These are phyloP conservation scores for Lagenidium giganteum DNA, from an alignment of 352 stramenopile species.

Conservation along the genomic window DNA sequence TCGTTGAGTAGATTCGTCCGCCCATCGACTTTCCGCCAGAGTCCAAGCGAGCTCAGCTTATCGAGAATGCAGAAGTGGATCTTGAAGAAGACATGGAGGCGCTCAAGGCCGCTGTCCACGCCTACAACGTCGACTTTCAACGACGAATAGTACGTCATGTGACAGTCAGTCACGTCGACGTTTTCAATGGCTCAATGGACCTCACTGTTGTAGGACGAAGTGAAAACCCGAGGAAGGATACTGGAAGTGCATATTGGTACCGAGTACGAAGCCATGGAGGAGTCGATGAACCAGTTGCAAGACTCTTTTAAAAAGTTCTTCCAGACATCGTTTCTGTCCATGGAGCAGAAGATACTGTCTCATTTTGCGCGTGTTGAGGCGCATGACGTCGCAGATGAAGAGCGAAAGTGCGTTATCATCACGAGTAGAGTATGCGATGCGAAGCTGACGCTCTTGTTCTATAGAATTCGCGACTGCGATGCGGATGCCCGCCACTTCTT, in stretches of 20 bases:
- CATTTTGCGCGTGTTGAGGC: slow-evolving; percentile 56
- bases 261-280: slow-evolving; percentile 60
- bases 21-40: slow-evolving; percentile 61
- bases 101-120: slow-evolving; percentile 70
- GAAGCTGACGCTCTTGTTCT: neutral
- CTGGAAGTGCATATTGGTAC: slow-evolving; percentile 42
- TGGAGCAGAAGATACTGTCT: slow-evolving; percentile 54
- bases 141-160: slow-evolving; percentile 44
- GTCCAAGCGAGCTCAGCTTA: slow-evolving; percentile 66
- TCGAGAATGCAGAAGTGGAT: slow-evolving; percentile 67
- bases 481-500: slow-evolving; percentile 61
- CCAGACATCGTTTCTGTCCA: slow-evolving; percentile 34
- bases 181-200: neutral
- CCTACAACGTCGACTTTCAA: slow-evolving; percentile 84
- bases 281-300: slow-evolving; percentile 46
- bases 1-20: slow-evolving; percentile 35
- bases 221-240: slow-evolving; percentile 48
- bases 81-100: slow-evolving; percentile 80
- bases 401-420: slow-evolving; percentile 32
- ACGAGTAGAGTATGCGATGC: neutral
- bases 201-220: slow-evolving; percentile 37
- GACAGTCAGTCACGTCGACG: neutral
- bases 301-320: slow-evolving; percentile 40
- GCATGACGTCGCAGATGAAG: slow-evolving; percentile 36
- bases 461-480: slow-evolving; percentile 48